Evolutionary conservation across 2,329 filamentous ascomycete genomes (phyloP), one percentile per base, ranked within the genome.

Genomic region (Furcasterigmium sp.): DNA sequence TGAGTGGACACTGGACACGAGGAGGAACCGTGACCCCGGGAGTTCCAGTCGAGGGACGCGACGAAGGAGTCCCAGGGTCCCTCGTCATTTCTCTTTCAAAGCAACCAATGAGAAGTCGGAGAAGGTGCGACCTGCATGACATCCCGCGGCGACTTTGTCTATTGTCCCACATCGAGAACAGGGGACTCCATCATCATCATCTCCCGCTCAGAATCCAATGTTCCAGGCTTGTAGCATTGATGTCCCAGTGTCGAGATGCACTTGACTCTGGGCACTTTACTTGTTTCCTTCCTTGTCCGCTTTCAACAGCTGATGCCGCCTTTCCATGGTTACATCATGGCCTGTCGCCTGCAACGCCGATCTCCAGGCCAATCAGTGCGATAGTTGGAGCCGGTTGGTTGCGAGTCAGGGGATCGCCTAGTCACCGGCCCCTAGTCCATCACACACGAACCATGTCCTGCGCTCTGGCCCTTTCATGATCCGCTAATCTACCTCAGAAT

Each of bases 381-480:
- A 18, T 35, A 35, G n/a, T 18, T 35, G 9, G n/a, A 17, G 15
- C 32, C 15, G n/a, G 32, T 18, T 15, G 14, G n/a, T 18, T 9
- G 17, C 32, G 32, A 35, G 32, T 35, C 32, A 35, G 32, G n/a
- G 9, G 32, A 35, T 17, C 17, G 14, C n/a, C n/a, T n/a, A n/a
- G n/a, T 15, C 32, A 17, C n/a, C 9, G n/a, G n/a, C 32, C 32
- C n/a, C 11, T 32, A 15, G 29, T 30, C 29, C 8, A 28, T 13
- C 25, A 8, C 25, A 8, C 13, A 8, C 8, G 25, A 28, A 8
- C 25, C 25, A 8, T 13, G 8, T 28, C 13, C 8, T 23, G 21
- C 35, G 35, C 35, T 37, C 35, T 37, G 35, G 35, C 35, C 35
- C 14, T 19, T 19, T 37, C 35, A 19, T 23, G 17, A 37, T 37